These are phyloP conservation scores for Cystoderma amianthinum DNA, from an alignment of 768 basidiomycete species.

Conservation along the genomic window DNA sequence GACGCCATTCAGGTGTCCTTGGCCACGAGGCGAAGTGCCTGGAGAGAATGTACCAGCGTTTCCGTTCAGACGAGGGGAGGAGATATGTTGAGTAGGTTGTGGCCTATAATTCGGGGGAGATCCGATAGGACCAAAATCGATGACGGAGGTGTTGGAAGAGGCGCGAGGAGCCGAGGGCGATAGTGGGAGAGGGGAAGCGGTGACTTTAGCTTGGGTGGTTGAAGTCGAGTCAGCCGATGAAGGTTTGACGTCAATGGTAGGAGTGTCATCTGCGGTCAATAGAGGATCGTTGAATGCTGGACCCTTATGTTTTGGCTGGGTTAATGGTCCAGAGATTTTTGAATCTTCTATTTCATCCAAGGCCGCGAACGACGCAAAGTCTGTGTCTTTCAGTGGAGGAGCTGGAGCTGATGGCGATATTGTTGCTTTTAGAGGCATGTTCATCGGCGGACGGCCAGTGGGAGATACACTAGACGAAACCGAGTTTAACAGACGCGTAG, in stretches of 20 bases:
- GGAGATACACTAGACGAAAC: constrained; percentile 16
- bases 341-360: constrained; percentile 52
- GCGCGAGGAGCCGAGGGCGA: constrained; percentile 53
- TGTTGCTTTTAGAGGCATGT: constrained; percentile 63
- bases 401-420: constrained; percentile 76
- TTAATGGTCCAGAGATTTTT: constrained; percentile 38
- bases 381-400: constrained; percentile 68
- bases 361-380: constrained; percentile 62
- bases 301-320: constrained; percentile 22
- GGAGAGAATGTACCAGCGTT: constrained; percentile 37
- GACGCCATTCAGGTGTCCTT: constrained; percentile 20
- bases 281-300: constrained; percentile 3
- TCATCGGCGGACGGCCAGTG: constrained; percentile 51
- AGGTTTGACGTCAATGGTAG: constrained; percentile 2
- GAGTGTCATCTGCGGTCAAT: constrained; percentile 3
- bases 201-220: constrained; percentile 11
- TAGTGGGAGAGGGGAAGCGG: constrained; percentile 39
- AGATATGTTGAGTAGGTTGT: constrained; percentile 14
- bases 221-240: constrained; percentile 4
- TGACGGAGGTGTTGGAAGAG: constrained; percentile 26
- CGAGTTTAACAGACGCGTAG: constrained; percentile 40
- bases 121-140: constrained; percentile 79
- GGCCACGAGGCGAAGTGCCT: constrained; percentile 47
- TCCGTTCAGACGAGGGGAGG: constrained; percentile 27
- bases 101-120: constrained; percentile 53